Conservation (phyloP, 352 stramenopile species). For the Pythium brassicae region DNA sequence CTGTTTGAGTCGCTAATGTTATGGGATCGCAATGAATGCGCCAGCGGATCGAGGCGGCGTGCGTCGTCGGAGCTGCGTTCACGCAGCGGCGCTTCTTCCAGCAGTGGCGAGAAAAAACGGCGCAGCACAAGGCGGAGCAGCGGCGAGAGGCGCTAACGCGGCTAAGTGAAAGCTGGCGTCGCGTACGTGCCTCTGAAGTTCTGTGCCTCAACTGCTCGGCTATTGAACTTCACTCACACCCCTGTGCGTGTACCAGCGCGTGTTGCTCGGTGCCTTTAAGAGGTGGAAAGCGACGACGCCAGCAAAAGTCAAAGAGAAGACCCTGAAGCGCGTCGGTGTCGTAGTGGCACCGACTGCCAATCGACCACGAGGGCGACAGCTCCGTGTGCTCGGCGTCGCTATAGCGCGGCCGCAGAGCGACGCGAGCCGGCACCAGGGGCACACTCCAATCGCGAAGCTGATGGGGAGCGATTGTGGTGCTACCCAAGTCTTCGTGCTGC, state of each 20-base stretch:
- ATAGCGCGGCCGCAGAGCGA: not conserved
- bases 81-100: conserved; percentile 14
- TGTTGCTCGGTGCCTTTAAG: no score
- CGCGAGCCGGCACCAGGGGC: no score
- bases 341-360: not conserved
- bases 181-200: no score
- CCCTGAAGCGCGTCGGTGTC: not conserved
- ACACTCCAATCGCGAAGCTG: not conserved
- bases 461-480: not conserved
- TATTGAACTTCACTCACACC: no score
- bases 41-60: conserved; percentile 13
- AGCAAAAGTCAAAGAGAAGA: no score
- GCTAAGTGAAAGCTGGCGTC: not conserved
- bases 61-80: conserved; percentile 10
- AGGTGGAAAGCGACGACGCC: no score
- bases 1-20: no score
- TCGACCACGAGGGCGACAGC: not conserved
- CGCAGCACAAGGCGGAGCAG: not conserved
- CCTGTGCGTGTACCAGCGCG: no score
- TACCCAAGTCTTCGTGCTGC: not conserved
- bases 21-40: not conserved
- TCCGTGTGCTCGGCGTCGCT: not conserved
- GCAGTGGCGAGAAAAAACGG: conserved; percentile 7
- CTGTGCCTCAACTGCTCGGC: no score
- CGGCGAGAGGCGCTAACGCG: not conserved